phyloP scores from a whole-genome alignment of 164 flowering plant species.

The Vitis rotundifolia region DNA sequence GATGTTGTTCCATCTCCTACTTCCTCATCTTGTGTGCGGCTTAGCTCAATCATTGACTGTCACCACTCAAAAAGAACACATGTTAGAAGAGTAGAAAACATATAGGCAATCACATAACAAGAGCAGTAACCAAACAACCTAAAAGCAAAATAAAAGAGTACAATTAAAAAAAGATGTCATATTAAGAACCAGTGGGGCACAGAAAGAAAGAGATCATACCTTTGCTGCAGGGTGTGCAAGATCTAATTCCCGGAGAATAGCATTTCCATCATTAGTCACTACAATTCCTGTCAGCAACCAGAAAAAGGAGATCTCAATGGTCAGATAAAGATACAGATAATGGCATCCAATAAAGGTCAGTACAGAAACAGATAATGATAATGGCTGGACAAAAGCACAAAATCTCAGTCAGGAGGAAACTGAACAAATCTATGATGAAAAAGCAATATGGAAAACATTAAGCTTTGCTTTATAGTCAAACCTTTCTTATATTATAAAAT shows the following conservation, averaged over 20 bases:
- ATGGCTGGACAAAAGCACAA: neutral
- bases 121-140: neutral
- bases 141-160: no score
- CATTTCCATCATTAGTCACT: constrained; percentile 97
- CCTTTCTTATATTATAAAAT: no score
- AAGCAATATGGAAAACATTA: neutral
- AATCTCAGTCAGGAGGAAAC: neutral
- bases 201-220: constrained; percentile 32
- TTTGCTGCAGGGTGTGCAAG: constrained; percentile 97
- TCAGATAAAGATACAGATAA: neutral
- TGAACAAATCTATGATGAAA: neutral
- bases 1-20: constrained; percentile 99
- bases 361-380: neutral
- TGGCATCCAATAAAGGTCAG: neutral
- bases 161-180: no score
- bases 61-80: constrained; percentile 5
- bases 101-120: neutral
- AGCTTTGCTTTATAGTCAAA: neutral
- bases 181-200: neutral
- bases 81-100: neutral
- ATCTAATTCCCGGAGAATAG: constrained; percentile 89
- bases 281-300: constrained; percentile 67
- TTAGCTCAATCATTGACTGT: constrained; percentile 96
- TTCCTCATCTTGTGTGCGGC: constrained; percentile 98
- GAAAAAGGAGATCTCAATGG: neutral